phyloP scores from a whole-genome alignment of 345 rosid species.

The Laguncularia racemosa region DNA sequence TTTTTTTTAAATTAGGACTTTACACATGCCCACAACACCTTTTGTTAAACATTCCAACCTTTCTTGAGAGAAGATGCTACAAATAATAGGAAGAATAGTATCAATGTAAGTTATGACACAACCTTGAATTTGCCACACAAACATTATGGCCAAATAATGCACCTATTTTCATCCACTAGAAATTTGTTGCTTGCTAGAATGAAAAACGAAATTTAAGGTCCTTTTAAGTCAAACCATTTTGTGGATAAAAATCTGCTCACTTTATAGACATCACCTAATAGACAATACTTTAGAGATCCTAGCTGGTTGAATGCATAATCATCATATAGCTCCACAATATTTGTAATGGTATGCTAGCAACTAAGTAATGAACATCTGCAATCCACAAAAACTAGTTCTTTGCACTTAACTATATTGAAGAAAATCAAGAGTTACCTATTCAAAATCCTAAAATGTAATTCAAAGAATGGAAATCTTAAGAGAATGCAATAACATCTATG shows the following conservation, averaged over 20 bases:
- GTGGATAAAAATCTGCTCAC: too few species aligned
- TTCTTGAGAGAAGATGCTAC: constrained; percentile 84
- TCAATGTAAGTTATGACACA: constrained; percentile 1
- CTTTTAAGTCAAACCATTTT: too few species aligned
- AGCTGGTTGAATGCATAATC: background rate
- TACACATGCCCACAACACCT: constrained; percentile 45
- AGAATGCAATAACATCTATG: constrained; percentile 96
- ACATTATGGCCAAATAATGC: too few species aligned
- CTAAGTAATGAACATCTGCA: background rate
- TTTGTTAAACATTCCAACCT: constrained; percentile 77
- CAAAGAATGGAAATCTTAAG: constrained; percentile 89
- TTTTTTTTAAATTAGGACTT: too few species aligned
- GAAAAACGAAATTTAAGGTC: too few species aligned
- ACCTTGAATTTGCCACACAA: too few species aligned
- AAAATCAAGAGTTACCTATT: constrained; percentile 41
- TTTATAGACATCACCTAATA: too few species aligned
- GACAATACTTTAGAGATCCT: too few species aligned
- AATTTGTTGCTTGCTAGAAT: too few species aligned
- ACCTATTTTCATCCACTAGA: too few species aligned
- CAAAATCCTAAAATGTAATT: constrained; percentile 81
- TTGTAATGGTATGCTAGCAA: background rate
- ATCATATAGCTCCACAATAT: background rate
- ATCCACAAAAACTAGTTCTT: too few species aligned
- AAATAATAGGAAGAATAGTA: constrained; percentile 11
- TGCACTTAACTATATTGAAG: background rate